Conservation (phyloP, 2,329 filamentous ascomycete genomes). For the Botryotinia globosa region DNA sequence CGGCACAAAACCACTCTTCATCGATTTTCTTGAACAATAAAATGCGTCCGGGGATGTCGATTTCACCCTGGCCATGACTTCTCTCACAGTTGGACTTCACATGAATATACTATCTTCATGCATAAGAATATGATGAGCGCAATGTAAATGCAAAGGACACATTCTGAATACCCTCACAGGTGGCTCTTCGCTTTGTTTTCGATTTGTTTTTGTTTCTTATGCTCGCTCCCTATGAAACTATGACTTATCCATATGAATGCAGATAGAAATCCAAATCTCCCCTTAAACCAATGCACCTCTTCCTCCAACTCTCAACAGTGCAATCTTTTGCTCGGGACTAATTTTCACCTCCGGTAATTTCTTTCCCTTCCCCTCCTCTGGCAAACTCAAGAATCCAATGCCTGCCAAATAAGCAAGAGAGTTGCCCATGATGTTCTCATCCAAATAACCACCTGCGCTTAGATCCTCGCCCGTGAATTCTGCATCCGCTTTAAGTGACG, state of each 20-base stretch:
- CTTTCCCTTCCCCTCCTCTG: slow-evolving; percentile 35
- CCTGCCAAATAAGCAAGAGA: slow-evolving; percentile 36
- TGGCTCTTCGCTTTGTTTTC: background rate
- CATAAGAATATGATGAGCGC: background rate
- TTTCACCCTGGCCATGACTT: background rate
- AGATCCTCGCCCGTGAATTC: slow-evolving; percentile 34
- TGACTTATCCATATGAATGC: background rate
- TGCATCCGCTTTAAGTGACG: slow-evolving; percentile 61
- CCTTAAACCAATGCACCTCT: slow-evolving; percentile 27
- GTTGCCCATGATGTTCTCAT: slow-evolving; percentile 35
- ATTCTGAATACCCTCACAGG: background rate
- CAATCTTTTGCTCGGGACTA: slow-evolving; percentile 27
- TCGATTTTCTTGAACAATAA: background rate
- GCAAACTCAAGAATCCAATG: slow-evolving; percentile 34
- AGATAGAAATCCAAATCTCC: background rate
- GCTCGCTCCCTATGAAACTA: background rate
- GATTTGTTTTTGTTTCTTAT: background rate
- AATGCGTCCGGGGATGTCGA: background rate
- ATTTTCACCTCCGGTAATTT: slow-evolving; percentile 22
- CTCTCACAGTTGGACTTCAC: background rate
- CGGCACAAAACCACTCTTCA: background rate
- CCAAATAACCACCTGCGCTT: slow-evolving; percentile 33
- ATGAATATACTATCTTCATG: background rate
- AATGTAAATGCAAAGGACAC: background rate
- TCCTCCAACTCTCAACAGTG: slow-evolving; percentile 30